Base-by-base conservation (phyloP, 306 rosid species). In the Mimosa pudica region DNA sequence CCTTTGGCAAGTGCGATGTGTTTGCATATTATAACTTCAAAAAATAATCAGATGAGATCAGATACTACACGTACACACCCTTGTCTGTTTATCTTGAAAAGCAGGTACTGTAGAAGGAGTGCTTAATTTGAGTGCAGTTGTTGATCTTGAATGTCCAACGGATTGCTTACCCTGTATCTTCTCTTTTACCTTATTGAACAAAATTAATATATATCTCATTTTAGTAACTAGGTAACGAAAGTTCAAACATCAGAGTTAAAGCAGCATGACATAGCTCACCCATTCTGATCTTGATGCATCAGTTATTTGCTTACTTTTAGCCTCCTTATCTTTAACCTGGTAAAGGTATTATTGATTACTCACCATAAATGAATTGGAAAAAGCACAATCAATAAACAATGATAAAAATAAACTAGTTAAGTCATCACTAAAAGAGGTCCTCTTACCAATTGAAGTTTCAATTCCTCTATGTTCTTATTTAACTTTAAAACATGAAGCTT, bases 401-500 rank as follows among this genome's bases (percentile, higher is more conserved):
- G 2, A 38, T 41, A 8, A 42, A 9, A 64, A 79, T 24, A 63
- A 20, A 57, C 14, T 61, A 24, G 1, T 61, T 61, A 42, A 44
- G 24, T 58, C 42, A 30, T 32, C 13, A 61, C 65, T 33, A 57
- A 24, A 47, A 52, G 36, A 60, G 79, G 75, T 63, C 63, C 84
- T 79, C 97, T 80, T 86, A 92, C 98, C 93, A 91, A 64, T 80
- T 82, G 84, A 85, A 64, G 82, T 85, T 90, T 91, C 86, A 95
- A 86, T 63, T 88, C 92, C 42, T 90, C 85, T 78, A 92, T 84
- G 82, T 80, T 89, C 79, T 88, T 85, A 38, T 83, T 85, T 65
- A 95, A 90, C 91, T 81, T 89, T 78, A 95, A 81, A 84, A 95
- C 98, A 85, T 91, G 97, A 75, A 95, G 98, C 88, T 95, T 95